phyloP scores from a whole-genome alignment of 768 basidiomycete species.

The Suillus paluster region DNA sequence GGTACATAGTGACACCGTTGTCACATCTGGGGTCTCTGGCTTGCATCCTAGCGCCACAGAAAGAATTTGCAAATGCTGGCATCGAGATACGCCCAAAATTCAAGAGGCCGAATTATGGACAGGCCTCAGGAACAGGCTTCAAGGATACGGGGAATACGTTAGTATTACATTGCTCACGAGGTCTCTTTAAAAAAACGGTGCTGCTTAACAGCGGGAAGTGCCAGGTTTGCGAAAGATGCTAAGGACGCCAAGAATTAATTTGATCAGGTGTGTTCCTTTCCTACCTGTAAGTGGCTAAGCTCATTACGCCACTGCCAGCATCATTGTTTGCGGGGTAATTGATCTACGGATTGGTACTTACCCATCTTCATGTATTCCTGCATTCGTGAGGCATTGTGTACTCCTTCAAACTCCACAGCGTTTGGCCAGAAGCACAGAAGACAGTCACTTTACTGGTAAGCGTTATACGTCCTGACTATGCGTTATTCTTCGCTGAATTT shows the following conservation, averaged over 20 bases:
- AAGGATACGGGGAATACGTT: too few species aligned
- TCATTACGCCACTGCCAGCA: slow-evolving; percentile 52
- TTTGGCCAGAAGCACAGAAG: slow-evolving; percentile 55
- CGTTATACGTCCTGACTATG: slow-evolving; percentile 50
- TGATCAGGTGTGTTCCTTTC: slow-evolving; percentile 74
- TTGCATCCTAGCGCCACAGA: too few species aligned
- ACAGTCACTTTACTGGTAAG: slow-evolving; percentile 92
- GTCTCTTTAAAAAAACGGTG: too few species aligned
- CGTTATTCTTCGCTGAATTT: slow-evolving; percentile 94
- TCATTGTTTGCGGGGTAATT: slow-evolving; percentile 99
- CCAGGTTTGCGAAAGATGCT: too few species aligned
- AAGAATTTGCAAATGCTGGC: too few species aligned
- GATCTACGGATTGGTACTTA: slow-evolving; percentile 94
- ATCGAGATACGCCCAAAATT: too few species aligned
- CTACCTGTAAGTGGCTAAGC: neutral
- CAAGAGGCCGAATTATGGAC: too few species aligned
- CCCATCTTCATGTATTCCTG: neutral
- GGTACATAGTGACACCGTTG: too few species aligned
- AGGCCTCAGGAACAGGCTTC: too few species aligned
- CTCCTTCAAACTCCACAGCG: slow-evolving; percentile 71
- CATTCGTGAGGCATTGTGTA: slow-evolving; percentile 77
- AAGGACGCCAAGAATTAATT: slow-evolving; percentile 86
- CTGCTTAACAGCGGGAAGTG: too few species aligned
- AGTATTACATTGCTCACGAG: too few species aligned
- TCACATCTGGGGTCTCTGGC: too few species aligned